phyloP scores from a whole-genome alignment of 495 filamentous ascomycete genomes.

The Aspergillus hancockii region DNA sequence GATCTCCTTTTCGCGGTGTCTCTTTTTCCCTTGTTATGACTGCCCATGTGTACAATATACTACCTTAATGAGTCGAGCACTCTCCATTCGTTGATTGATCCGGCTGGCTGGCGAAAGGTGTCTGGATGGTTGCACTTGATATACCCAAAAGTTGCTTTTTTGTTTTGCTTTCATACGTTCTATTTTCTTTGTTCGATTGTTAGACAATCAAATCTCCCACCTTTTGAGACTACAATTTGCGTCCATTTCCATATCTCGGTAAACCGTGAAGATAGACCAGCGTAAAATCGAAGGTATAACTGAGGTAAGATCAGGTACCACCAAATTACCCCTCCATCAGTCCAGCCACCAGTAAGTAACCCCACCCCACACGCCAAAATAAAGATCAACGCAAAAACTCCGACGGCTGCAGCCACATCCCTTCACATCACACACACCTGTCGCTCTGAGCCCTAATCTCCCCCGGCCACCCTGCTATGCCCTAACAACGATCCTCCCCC shows the following conservation, averaged over 20 bases:
- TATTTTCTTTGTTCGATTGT: background rate
- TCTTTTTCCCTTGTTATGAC: conserved; percentile 8
- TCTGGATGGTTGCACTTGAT: conserved; percentile 8
- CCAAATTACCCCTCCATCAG: too few species aligned
- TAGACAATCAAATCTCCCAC: conserved; percentile 3
- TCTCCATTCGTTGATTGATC: conserved; percentile 3
- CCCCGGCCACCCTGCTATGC: background rate
- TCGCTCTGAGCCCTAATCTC: background rate
- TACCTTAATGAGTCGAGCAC: conserved; percentile 4
- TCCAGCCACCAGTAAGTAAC: background rate
- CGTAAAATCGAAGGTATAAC: too few species aligned
- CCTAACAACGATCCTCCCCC: too few species aligned
- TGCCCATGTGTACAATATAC: conserved; percentile 14
- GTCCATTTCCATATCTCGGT: too few species aligned
- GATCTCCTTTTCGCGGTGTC: background rate
- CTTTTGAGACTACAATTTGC: background rate
- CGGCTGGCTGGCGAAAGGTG: background rate
- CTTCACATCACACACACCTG: background rate
- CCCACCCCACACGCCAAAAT: background rate
- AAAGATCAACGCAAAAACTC: background rate
- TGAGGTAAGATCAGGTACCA: too few species aligned
- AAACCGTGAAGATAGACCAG: too few species aligned
- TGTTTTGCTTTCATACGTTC: too few species aligned
- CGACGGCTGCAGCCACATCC: background rate
- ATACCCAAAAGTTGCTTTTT: conserved; percentile 14